phyloP scores from a whole-genome alignment of 768 basidiomycete genomes.

The Coprinellus aureogranulatus region DNA sequence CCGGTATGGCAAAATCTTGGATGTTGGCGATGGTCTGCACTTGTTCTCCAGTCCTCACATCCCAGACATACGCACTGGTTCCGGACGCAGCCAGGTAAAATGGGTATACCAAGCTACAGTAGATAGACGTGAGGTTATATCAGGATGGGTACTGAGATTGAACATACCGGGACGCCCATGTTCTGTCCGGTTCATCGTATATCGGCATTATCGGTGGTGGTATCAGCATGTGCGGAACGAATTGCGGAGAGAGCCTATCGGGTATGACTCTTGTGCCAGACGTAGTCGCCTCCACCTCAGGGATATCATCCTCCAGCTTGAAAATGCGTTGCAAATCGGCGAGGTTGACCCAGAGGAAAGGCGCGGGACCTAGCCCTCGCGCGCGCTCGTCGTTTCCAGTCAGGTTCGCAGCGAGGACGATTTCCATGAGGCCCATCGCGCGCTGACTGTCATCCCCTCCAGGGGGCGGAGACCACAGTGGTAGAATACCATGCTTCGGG shows the following conservation, averaged over 20 bases:
- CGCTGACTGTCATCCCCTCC: no score
- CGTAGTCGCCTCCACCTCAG: background rate
- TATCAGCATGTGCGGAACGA: slow-evolving; percentile 13
- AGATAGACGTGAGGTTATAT: background rate
- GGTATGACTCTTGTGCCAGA: no score
- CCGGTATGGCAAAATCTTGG: slow-evolving; percentile 19
- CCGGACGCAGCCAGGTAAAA: slow-evolving; percentile 51
- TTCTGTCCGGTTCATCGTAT: background rate
- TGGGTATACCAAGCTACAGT: slow-evolving; percentile 49
- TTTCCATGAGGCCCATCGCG: no score
- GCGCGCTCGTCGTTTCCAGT: no score
- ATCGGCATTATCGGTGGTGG: slow-evolving; percentile 1
- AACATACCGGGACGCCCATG: slow-evolving; percentile 9
- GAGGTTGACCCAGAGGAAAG: no score
- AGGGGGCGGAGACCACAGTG: no score
- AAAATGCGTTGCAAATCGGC: background rate
- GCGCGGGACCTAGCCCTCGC: no score
- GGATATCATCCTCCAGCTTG: background rate
- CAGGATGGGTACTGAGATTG: background rate
- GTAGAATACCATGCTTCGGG: no score
- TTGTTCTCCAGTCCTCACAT: slow-evolving; percentile 51
- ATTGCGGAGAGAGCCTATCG: slow-evolving; percentile 3
- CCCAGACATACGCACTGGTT: slow-evolving; percentile 55
- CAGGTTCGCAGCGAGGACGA: no score
- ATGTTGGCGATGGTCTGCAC: slow-evolving; percentile 43